Evolutionary conservation across 2,329 filamentous ascomycete species (phyloP).

Genomic region (Xylaria sp.): DNA sequence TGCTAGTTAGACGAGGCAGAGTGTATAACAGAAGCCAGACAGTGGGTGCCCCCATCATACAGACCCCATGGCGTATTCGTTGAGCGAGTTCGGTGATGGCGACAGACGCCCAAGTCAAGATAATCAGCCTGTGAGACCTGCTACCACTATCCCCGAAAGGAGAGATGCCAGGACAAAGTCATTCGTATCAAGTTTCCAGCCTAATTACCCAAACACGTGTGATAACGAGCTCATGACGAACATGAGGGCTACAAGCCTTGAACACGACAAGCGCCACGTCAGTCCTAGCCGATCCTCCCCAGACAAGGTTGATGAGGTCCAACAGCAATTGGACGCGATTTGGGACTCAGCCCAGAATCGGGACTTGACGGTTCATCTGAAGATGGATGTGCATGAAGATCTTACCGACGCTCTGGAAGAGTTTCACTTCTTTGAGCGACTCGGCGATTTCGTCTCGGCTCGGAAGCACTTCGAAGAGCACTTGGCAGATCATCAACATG

Average conservation of each 20-base stretch:
- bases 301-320: neutral
- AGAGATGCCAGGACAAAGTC: too few species aligned
- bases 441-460: neutral
- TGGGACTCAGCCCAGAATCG: neutral
- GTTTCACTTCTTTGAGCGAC: neutral
- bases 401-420: neutral
- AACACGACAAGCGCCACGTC: neutral
- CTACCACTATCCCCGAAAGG: too few species aligned
- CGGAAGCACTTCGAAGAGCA: neutral
- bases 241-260: neutral
- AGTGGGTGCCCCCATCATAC: neutral
- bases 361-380: neutral
- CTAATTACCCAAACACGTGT: neutral
- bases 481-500: neutral
- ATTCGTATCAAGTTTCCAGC: too few species aligned
- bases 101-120: neutral
- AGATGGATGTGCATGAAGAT: neutral
- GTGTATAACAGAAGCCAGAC: neutral
- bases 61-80: neutral
- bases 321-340: neutral
- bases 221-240: neutral
- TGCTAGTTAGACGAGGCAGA: neutral
- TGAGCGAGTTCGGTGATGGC: neutral
- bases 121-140: neutral
- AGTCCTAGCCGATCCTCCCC: neutral